Evolutionary conservation across 257 asterid species (phyloP).

Genomic region (Echites panduratus): DNA sequence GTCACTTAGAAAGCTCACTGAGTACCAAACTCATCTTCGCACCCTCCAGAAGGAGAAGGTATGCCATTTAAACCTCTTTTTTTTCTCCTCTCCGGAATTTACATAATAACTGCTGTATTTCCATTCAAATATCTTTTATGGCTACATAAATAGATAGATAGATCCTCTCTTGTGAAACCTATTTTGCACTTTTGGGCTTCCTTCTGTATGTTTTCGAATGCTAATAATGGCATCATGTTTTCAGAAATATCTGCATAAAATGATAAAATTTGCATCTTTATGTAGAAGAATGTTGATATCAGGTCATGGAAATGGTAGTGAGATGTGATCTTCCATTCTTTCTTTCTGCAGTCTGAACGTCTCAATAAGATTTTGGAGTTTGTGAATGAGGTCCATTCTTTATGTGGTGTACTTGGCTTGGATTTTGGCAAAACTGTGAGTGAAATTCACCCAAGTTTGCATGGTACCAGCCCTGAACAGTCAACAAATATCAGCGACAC

Average conservation of each 20-base stretch:
- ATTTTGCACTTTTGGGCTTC: not conserved
- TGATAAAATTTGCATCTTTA: not conserved
- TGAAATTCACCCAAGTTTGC: conserved; percentile 85
- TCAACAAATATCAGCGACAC: conserved; percentile 71
- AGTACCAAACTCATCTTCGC: conserved; percentile 65
- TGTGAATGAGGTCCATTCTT: conserved; percentile 82
- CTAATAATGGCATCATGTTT: not conserved
- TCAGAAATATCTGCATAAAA: not conserved
- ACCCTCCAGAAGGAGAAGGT: conserved; percentile 91
- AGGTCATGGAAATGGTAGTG: not conserved
- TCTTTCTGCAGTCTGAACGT: conserved; percentile 65
- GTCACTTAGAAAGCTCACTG: conserved; percentile 73
- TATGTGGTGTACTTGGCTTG: conserved; percentile 65
- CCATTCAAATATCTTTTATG: not conserved
- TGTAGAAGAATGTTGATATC: not conserved
- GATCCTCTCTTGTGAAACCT: not conserved
- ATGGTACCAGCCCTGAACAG: conserved; percentile 50
- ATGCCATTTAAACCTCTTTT: not conserved
- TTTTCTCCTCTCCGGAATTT: not conserved
- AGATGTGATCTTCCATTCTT: not conserved
- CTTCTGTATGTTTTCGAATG: not conserved
- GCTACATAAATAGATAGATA: not conserved
- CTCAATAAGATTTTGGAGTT: conserved; percentile 65
- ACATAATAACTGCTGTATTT: not conserved
- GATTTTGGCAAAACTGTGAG: conserved; percentile 76